A percentile compares a stretch with the other conserved stretches of the same genome.
These are phyloP conservation scores for Hanseniaspora meyeri DNA, from an alignment of 805 yeast species.

Conservation along the genomic window DNA sequence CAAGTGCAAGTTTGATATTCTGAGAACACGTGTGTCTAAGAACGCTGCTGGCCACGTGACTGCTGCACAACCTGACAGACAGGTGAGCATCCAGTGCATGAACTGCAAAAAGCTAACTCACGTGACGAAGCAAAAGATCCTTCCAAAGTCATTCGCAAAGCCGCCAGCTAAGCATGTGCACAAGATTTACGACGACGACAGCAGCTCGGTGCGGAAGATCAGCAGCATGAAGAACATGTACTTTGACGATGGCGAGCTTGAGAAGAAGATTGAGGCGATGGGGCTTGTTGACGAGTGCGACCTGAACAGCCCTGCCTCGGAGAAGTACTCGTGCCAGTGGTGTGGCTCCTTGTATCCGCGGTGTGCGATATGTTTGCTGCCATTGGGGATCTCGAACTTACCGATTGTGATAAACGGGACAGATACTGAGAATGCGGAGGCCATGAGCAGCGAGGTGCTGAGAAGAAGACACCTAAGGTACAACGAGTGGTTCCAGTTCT, in stretches of 20 bases:
- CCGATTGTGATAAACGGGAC: constrained; percentile 26
- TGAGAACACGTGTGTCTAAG: constrained; percentile 51
- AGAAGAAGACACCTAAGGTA: constrained; percentile 28
- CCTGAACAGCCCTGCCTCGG: constrained; percentile 14
- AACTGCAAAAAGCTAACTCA: constrained; percentile 68
- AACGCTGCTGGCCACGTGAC: constrained; percentile 38
- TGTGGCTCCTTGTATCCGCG: constrained; percentile 82
- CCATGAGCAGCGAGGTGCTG: neutral
- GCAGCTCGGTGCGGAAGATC: neutral
- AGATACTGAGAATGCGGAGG: neutral
- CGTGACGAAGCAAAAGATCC: constrained; percentile 19
- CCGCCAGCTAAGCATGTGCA: neutral
- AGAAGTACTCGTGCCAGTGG: constrained; percentile 49
- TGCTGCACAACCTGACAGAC: constrained; percentile 48
- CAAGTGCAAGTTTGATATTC: constrained; percentile 77
- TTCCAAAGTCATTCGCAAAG: neutral
- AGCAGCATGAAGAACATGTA: neutral
- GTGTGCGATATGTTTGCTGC: constrained; percentile 76
- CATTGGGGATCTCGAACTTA: constrained; percentile 46
- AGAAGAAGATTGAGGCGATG: neutral
- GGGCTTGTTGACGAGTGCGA: neutral
- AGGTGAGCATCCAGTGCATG: constrained; percentile 67
- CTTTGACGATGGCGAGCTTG: neutral
- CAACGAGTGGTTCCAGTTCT: constrained; percentile 81
- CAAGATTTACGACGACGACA: constrained; percentile 1